These are phyloP conservation scores for Malania oleifera DNA, from an alignment of 164 flowering plant genomes.

Conservation along the genomic window DNA sequence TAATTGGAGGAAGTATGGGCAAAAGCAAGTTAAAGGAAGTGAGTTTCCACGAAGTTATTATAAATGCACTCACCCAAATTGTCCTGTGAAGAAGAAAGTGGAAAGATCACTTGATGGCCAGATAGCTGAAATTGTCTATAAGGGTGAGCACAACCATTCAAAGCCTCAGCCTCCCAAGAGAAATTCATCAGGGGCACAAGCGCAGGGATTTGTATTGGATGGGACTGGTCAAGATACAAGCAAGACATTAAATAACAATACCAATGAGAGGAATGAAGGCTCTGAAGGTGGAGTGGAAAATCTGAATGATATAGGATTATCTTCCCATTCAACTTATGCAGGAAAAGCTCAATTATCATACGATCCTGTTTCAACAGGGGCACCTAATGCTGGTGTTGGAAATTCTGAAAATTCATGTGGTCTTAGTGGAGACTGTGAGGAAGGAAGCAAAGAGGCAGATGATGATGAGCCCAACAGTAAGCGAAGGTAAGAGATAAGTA, in stretches of 20 bases:
- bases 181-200: slow-evolving; percentile 33
- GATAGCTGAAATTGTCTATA: slow-evolving; percentile 90
- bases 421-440: slow-evolving; percentile 59
- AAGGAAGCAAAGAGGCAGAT: slow-evolving; percentile 47
- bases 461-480: slow-evolving; percentile 56
- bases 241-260: slow-evolving; percentile 19
- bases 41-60: slow-evolving; percentile 89
- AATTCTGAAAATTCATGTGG: slow-evolving; percentile 54
- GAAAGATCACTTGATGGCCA: slow-evolving; percentile 83
- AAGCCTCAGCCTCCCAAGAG: slow-evolving; percentile 73
- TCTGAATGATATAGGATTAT: slow-evolving; percentile 30
- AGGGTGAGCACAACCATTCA: slow-evolving; percentile 86
- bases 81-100: slow-evolving; percentile 91
- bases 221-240: slow-evolving; percentile 33
- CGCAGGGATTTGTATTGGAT: slow-evolving; percentile 31
- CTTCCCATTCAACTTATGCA: slow-evolving; percentile 22
- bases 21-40: slow-evolving; percentile 98
- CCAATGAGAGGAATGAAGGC: slow-evolving; percentile 37
- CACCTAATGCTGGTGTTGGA: slow-evolving; percentile 23
- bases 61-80: slow-evolving; percentile 85
- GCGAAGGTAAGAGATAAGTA: slow-evolving; percentile 55
- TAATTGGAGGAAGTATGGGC: slow-evolving; percentile 98
- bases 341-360: slow-evolving; percentile 21
- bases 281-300: slow-evolving; percentile 35
- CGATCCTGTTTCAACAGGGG: slow-evolving; percentile 24